Evolutionary conservation across 192 early-diverging fungal genomes (phyloP).

Genomic region (Backusella circina): DNA sequence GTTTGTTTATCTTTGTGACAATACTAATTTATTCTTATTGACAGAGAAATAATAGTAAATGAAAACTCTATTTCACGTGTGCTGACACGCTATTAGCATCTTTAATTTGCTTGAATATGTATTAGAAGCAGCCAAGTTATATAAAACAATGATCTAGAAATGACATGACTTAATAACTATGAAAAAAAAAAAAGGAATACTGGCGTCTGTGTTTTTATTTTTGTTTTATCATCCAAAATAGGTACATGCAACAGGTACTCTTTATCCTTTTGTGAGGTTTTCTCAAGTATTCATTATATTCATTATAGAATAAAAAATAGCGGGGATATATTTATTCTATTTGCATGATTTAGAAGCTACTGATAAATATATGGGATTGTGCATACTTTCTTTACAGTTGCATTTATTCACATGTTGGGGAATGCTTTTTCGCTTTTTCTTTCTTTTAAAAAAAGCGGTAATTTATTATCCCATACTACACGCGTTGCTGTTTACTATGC

Average conservation of each 20-base stretch:
- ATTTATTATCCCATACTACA: too few relatives aligned
- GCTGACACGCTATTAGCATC: neutral
- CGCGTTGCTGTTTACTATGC: neutral
- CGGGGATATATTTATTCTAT: neutral
- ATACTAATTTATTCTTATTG: neutral
- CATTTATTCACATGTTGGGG: neutral
- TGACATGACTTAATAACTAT: neutral
- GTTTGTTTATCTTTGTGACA: neutral
- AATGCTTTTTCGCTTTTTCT: too few relatives aligned
- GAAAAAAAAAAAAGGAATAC: neutral
- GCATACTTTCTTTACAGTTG: neutral
- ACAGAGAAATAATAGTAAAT: neutral
- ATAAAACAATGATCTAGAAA: neutral
- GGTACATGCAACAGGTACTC: neutral
- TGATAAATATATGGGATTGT: neutral
- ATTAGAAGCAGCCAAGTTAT: neutral
- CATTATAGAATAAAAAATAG: neutral
- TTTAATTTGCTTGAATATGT: too few relatives aligned
- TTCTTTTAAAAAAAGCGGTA: too few relatives aligned
- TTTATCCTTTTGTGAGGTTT: neutral
- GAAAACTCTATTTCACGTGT: neutral
- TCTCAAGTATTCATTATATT: neutral
- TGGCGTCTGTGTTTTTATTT: neutral
- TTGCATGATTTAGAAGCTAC: neutral
- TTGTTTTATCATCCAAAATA: neutral